Evolutionary conservation across 805 yeast genomes (phyloP).

Genomic region (Spathaspora boniae): DNA sequence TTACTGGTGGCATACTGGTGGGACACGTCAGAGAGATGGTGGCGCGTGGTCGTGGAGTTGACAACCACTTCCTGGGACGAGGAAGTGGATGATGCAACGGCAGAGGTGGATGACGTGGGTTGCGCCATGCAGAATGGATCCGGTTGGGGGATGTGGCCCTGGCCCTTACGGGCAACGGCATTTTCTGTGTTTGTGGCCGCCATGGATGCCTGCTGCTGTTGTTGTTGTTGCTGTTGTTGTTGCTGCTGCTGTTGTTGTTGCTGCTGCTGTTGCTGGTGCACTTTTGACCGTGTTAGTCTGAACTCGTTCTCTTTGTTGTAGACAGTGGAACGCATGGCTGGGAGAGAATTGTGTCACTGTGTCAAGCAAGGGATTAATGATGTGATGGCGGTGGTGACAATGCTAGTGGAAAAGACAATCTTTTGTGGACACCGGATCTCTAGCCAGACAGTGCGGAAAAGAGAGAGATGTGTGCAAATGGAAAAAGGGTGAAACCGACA

Average conservation of each 20-base stretch:
- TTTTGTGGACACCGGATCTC: too few species aligned
- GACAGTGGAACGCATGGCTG: too few species aligned
- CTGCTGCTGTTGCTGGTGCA: conserved; percentile 7
- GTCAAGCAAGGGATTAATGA: too few species aligned
- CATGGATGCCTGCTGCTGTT: neutral
- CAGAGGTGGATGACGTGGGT: conserved; percentile 1
- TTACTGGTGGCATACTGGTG: conserved; percentile 25
- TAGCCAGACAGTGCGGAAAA: too few species aligned
- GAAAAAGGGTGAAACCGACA: too few species aligned
- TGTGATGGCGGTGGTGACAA: too few species aligned
- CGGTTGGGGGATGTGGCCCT: neutral
- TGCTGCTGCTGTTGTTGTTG: conserved; percentile 3
- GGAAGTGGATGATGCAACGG: neutral
- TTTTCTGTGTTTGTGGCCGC: conserved; percentile 1
- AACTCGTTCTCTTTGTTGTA: conserved; percentile 38
- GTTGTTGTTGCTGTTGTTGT: conserved; percentile 3
- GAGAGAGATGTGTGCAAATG: too few species aligned
- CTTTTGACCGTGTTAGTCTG: conserved; percentile 32
- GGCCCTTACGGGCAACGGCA: neutral
- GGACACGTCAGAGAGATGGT: conserved; percentile 37
- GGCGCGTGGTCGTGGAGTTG: conserved; percentile 14
- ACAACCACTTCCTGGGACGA: neutral
- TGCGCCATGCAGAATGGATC: neutral
- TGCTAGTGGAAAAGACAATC: too few species aligned
- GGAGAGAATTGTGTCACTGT: too few species aligned